phyloP scores from a whole-genome alignment of 2,329 filamentous ascomycete genomes.

The Albophoma yamanashiensis region DNA sequence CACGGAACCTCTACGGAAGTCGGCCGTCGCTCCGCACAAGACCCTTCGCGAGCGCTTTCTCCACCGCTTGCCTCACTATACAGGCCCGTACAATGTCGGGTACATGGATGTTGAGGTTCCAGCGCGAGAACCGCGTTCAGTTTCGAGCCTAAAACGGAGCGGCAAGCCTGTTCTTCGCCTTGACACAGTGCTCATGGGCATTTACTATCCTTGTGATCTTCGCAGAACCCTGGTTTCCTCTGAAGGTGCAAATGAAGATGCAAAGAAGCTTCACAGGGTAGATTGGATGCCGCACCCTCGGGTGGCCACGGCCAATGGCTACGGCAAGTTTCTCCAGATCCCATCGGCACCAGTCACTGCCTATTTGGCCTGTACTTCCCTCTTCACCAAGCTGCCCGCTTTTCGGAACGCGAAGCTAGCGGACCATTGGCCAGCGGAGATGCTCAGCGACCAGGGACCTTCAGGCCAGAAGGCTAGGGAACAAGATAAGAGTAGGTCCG shows the following conservation, averaged over 20 bases:
- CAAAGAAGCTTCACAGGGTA: slow-evolving; percentile 36
- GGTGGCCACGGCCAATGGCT: slow-evolving; percentile 44
- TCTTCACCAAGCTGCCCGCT: slow-evolving; percentile 55
- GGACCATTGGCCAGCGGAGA: slow-evolving; percentile 36
- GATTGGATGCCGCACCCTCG: slow-evolving; percentile 53
- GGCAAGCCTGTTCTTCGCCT: slow-evolving; percentile 28
- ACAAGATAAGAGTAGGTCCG: slow-evolving; percentile 10
- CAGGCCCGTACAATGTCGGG: slow-evolving; percentile 57
- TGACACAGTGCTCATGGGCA: slow-evolving; percentile 49
- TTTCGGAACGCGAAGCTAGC: slow-evolving; percentile 50
- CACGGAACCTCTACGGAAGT: slow-evolving; percentile 2
- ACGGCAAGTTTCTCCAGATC: slow-evolving; percentile 49
- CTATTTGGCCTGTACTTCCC: slow-evolving; percentile 44
- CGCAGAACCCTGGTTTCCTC: slow-evolving; percentile 8
- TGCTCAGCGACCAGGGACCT: slow-evolving; percentile 22
- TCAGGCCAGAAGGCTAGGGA: slow-evolving; percentile 14
- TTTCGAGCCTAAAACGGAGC: slow-evolving; percentile 29
- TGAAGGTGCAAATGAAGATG: slow-evolving; percentile 18
- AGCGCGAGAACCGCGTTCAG: slow-evolving; percentile 26
- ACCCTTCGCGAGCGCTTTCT: slow-evolving; percentile 26
- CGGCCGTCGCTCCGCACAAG: slow-evolving; percentile 16
- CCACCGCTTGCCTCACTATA: slow-evolving; percentile 46
- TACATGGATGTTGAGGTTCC: slow-evolving; percentile 58
- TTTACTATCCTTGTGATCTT: slow-evolving; percentile 53
- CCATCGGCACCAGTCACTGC: slow-evolving; percentile 36